phyloP scores from a whole-genome alignment of 1,284 basidiomycete species.

The Mixia osmundae region DNA sequence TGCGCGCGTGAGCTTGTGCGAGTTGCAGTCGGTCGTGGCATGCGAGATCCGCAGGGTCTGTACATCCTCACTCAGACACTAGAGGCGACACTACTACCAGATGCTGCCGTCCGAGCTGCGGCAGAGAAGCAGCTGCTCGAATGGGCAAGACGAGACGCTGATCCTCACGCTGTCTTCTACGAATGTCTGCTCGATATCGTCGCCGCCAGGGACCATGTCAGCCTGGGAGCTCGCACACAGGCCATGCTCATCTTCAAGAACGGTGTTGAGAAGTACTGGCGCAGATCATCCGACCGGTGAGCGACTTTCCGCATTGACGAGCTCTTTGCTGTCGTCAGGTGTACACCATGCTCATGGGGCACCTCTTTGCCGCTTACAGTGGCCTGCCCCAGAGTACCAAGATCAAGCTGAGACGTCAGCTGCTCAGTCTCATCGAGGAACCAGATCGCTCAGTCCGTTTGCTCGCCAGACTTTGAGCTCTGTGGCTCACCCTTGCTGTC shows the following conservation, averaged over 20 bases:
- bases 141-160: too few relatives aligned
- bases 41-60: too few relatives aligned
- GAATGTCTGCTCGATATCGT: slow-evolving; percentile 11
- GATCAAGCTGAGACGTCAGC: slow-evolving; percentile 9
- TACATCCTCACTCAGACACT: too few relatives aligned
- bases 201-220: slow-evolving; percentile 2
- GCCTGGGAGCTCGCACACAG: slow-evolving; percentile 10
- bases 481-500: neutral
- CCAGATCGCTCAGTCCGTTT: slow-evolving; percentile 10
- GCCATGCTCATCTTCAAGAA: slow-evolving; percentile 17
- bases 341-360: neutral
- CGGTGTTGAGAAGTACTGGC: slow-evolving; percentile 17
- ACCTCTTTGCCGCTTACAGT: too few relatives aligned
- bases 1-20: too few relatives aligned
- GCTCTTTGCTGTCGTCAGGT: too few relatives aligned
- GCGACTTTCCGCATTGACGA: neutral
- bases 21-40: too few relatives aligned
- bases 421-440: slow-evolving; percentile 14
- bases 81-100: too few relatives aligned
- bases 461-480: neutral
- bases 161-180: slow-evolving; percentile 15
- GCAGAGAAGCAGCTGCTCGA: too few relatives aligned
- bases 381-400: slow-evolving; percentile 11
- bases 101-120: too few relatives aligned
- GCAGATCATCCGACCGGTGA: slow-evolving; percentile 9